These are phyloP conservation scores for Ustilago xerochloae DNA, from an alignment of 1,284 basidiomycete genomes.

Conservation along the genomic window DNA sequence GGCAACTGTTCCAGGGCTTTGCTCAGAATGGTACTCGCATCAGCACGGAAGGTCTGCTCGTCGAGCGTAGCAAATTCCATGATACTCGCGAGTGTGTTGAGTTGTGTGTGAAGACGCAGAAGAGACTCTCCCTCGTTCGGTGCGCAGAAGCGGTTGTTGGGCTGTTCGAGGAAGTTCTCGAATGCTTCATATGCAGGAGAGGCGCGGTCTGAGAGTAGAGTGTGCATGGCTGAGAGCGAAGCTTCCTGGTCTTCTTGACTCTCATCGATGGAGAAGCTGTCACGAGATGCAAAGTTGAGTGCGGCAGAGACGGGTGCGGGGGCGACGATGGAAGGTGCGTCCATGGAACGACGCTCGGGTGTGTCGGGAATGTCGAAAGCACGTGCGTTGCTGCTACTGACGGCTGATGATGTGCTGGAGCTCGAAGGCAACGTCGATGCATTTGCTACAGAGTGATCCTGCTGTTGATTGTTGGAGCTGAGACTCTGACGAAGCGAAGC, in stretches of 20 bases:
- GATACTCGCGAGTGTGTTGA: constrained; percentile 54
- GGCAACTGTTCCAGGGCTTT: constrained; percentile 50
- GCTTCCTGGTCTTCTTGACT: constrained; percentile 14
- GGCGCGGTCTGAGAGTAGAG: constrained; percentile 37
- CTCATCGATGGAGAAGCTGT: constrained; percentile 44
- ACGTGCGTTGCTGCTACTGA: background rate
- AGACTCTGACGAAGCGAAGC: constrained; percentile 35
- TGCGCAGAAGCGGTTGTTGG: constrained; percentile 29
- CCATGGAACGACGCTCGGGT: constrained; percentile 16
- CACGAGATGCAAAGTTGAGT: constrained; percentile 18
- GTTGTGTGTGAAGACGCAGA: constrained; percentile 59
- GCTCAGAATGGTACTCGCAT: constrained; percentile 51
- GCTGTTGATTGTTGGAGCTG: background rate
- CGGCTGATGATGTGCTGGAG: background rate
- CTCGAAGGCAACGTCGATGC: background rate
- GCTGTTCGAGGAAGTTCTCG: constrained; percentile 52
- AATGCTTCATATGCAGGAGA: constrained; percentile 53
- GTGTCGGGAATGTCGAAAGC: constrained; percentile 40
- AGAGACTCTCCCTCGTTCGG: constrained; percentile 59
- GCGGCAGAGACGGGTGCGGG: constrained; percentile 38
- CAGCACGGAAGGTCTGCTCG: constrained; percentile 52
- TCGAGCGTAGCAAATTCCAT: constrained; percentile 49
- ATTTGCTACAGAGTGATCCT: background rate
- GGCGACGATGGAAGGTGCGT: constrained; percentile 21
- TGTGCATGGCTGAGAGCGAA: constrained; percentile 19